phyloP scores from a whole-genome alignment of 768 basidiomycete species.

The Pisolithus sp. region DNA sequence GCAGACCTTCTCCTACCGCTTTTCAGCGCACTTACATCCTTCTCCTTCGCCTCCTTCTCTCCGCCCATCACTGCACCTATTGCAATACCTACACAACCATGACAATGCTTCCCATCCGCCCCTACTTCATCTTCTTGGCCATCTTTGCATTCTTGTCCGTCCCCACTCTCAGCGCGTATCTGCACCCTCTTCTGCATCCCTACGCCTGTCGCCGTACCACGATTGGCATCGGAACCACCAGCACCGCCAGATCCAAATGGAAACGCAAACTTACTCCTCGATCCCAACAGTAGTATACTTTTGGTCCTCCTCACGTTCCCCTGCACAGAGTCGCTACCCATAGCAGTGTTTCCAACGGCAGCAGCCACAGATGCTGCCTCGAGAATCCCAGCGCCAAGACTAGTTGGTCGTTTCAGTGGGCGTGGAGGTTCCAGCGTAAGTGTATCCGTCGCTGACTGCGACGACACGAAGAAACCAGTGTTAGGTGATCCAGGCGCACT shows the following conservation, averaged over 20 bases:
- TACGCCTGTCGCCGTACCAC: constrained; percentile 16
- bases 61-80: not conserved
- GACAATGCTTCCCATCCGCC: not conserved
- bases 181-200: constrained; percentile 2
- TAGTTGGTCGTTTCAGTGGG: constrained; percentile 18
- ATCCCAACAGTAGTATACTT: constrained; percentile 26
- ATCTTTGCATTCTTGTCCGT: not conserved
- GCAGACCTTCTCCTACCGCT: not conserved
- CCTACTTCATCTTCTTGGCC: not conserved
- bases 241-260: not conserved
- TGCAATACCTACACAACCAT: not conserved
- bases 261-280: constrained; percentile 16
- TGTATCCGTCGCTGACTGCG: not conserved
- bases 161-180: not conserved
- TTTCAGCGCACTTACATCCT: not conserved
- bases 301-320: constrained; percentile 15
- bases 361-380: constrained; percentile 16
- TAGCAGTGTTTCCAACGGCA: constrained; percentile 12
- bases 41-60: not conserved
- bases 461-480: not conserved
- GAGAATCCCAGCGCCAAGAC: constrained; percentile 20
- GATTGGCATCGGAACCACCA: constrained; percentile 2
- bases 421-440: not conserved
- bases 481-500: constrained; percentile 2
- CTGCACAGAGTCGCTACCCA: constrained; percentile 9